Evolutionary conservation across 257 asterid genomes (phyloP), one percentile per base, ranked within the genome.

Genomic region (Gentiana straminea): DNA sequence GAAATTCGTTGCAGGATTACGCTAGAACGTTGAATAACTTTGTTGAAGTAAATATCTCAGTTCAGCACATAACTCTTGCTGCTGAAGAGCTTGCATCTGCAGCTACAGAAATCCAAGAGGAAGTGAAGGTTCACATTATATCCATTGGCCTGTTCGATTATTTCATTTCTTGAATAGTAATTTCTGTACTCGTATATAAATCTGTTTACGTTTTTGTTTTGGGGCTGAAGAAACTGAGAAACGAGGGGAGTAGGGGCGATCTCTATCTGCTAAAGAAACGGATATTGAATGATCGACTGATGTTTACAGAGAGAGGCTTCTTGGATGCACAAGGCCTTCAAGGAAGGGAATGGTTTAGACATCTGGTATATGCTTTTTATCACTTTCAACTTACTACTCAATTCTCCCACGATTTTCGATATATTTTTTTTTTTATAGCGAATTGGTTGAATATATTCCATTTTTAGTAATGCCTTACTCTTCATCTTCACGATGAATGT

Each of bases 301-400:
- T 91, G 80, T 74, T 77, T 49, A 73, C 94, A 34, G 98, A 91
- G 68, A 79, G 94, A 79, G 98, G 94, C 51, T 91, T 91, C 79
- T 67, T 84, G 72, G 95, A 84, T 66, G 35, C 75, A 0, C 92
- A 82, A 50, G 98, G 96, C 36, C 89, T 84, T 38, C 70, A 62
- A 1, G 89, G 86, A 69, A 76, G 76, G 61, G 74, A 58, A 70
- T 87, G 96, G 95, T 91, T 83, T 72, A 91, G 77, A 79, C 98
- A 91, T 79, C 84, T 91, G 2, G 98, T 91, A 77, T 91, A 77
- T 74, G 82, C 64, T 4, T 61, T 51, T 64, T 33, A 24, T 24
- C 24, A 0, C 39, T 55, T 70, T 49, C 61, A 8, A 4, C 12
- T 8, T 41, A 33, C 13, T 49, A 32, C 38, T 34, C n/a, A 1